phyloP scores from a whole-genome alignment of 805 yeast species.

The Cyberlindnera amylophila region DNA sequence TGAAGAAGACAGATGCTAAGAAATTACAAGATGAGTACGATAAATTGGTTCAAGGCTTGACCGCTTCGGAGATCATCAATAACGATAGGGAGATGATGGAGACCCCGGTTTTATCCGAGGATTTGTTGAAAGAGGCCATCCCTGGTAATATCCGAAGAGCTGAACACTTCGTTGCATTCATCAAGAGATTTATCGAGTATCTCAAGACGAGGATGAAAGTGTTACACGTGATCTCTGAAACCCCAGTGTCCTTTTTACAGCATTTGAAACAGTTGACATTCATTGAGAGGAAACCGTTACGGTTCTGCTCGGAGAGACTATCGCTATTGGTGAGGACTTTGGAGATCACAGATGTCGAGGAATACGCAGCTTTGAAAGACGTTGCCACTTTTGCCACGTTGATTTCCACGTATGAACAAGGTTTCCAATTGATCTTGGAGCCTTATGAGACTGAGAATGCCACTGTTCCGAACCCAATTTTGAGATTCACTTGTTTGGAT shows the following conservation, averaged over 20 bases:
- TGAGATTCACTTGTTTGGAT: constrained; percentile 91
- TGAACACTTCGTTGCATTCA: constrained; percentile 91
- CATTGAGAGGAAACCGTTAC: constrained; percentile 85
- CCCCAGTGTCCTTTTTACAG: constrained; percentile 88
- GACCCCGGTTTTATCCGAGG: constrained; percentile 83
- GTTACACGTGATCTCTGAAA: constrained; percentile 94
- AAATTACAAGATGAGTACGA: constrained; percentile 89
- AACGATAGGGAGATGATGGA: constrained; percentile 68
- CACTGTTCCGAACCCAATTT: constrained; percentile 94
- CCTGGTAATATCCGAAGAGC: constrained; percentile 98
- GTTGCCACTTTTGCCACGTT: constrained; percentile 96
- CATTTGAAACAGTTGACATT: constrained; percentile 91
- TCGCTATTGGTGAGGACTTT: constrained; percentile 85
- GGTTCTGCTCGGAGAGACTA: constrained; percentile 89
- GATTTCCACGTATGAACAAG: constrained; percentile 91
- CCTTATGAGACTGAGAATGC: constrained; percentile 93
- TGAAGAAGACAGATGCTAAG: constrained; percentile 76
- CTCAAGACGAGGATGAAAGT: constrained; percentile 97
- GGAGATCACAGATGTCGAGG: constrained; percentile 85
- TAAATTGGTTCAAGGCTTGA: constrained; percentile 81
- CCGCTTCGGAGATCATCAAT: constrained; percentile 69
- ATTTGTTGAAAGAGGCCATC: constrained; percentile 83
- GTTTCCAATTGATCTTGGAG: constrained; percentile 86
- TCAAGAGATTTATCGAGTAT: constrained; percentile 90
- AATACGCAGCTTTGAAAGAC: constrained; percentile 88